Percentiles rank a stretch among this genome's conserved stretches.
Conservation (phyloP, 371 early-diverging fungal genomes). For the Rhizomucor miehei region DNA sequence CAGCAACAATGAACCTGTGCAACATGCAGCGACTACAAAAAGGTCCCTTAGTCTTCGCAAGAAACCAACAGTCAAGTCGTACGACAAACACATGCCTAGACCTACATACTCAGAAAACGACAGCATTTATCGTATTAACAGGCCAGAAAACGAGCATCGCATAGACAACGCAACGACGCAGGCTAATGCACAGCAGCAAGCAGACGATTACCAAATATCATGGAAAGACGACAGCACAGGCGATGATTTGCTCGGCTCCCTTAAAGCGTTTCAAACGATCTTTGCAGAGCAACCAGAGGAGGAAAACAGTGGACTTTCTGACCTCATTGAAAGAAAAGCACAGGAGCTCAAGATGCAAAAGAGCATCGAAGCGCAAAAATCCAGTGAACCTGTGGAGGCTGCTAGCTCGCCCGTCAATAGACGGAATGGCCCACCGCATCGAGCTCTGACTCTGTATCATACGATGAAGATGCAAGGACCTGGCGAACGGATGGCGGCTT, state of each 20-base stretch:
- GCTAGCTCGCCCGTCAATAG: constrained; percentile 28
- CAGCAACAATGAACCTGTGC: neutral
- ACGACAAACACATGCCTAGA: constrained; percentile 36
- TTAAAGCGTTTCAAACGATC: constrained; percentile 36
- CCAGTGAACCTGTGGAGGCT: constrained; percentile 8
- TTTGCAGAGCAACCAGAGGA: constrained; percentile 35
- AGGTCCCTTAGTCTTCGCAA: constrained; percentile 26
- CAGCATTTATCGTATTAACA: constrained; percentile 31
- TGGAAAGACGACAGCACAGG: constrained; percentile 47
- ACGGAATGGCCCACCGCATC: constrained; percentile 36
- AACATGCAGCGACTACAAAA: neutral
- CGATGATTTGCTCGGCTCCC: constrained; percentile 34
- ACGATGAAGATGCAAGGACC: constrained; percentile 42
- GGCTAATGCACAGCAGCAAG: constrained; percentile 1
- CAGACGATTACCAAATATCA: constrained; percentile 36
- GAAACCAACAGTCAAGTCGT: constrained; percentile 32
- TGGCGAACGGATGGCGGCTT: constrained; percentile 30
- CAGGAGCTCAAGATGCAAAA: constrained; percentile 24
- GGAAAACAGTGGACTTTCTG: constrained; percentile 30
- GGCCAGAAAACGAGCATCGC: no score
- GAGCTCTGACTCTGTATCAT: constrained; percentile 43
- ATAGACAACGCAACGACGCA: neutral
- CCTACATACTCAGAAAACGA: constrained; percentile 33
- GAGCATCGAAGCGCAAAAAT: constrained; percentile 4
- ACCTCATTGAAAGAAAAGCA: constrained; percentile 35